Conservation (phyloP, 768 basidiomycete species). For the Kockovaella imperatae region DNA sequence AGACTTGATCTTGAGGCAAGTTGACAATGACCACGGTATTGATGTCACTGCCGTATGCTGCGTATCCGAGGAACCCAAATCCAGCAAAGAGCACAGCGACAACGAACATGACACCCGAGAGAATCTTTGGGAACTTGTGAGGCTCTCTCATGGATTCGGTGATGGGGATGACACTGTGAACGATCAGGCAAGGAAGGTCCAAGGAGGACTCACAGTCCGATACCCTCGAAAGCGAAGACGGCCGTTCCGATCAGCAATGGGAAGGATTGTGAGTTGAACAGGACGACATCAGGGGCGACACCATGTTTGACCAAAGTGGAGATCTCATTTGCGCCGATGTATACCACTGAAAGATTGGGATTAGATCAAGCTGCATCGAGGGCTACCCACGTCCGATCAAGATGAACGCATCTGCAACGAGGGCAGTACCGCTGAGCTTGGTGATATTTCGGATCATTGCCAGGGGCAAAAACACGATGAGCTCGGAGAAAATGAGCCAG, state of each 20-base stretch:
- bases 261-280: conserved; percentile 86
- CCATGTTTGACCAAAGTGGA: conserved; percentile 60
- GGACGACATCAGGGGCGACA: conserved; percentile 63
- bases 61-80: conserved; percentile 75
- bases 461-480: conserved; percentile 80
- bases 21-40: conserved; percentile 94
- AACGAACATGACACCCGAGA: conserved; percentile 87
- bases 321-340: conserved; percentile 63
- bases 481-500: conserved; percentile 70
- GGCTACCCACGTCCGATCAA: conserved; percentile 59
- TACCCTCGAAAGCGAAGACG: conserved; percentile 96
- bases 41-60: conserved; percentile 76
- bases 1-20: conserved; percentile 68
- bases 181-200: background rate
- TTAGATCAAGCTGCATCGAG: conserved; percentile 30
- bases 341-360: conserved; percentile 34
- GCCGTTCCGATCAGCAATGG: conserved; percentile 91
- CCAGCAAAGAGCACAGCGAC: conserved; percentile 77
- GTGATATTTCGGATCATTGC: conserved; percentile 88
- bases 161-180: conserved; percentile 72
- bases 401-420: conserved; percentile 92
- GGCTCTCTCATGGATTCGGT: conserved; percentile 96
- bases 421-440: conserved; percentile 82
- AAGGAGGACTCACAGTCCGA: conserved; percentile 61
- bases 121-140: conserved; percentile 75